A percentile compares a stretch with the other conserved stretches of the same genome.
Conservation (phyloP, 768 basidiomycete genomes). For the Tricholoma flavovirens region DNA sequence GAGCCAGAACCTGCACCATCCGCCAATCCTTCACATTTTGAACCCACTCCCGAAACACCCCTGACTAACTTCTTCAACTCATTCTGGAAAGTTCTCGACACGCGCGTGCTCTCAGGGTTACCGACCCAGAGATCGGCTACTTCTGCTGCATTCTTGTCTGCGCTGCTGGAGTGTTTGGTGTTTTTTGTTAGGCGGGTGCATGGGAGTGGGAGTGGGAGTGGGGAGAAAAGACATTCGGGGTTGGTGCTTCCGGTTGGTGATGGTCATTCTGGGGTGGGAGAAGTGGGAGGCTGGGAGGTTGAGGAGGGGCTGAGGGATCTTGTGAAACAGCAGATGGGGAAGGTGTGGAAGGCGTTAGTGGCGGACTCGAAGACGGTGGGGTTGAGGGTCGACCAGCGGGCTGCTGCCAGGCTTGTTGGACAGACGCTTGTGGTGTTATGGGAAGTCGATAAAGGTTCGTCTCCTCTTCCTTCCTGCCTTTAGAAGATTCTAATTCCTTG, state of each 20-base stretch:
- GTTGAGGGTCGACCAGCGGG: slow-evolving; percentile 41
- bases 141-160: slow-evolving; percentile 61
- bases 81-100: slow-evolving; percentile 80
- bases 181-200: slow-evolving; percentile 47
- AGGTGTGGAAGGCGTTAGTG: slow-evolving; percentile 44
- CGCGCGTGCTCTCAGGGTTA: slow-evolving; percentile 55
- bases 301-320: slow-evolving; percentile 20
- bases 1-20: too few species aligned
- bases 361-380: slow-evolving; percentile 19
- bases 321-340: slow-evolving; percentile 38
- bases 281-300: not conserved
- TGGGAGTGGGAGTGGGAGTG: not conserved
- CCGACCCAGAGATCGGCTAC: slow-evolving; percentile 36
- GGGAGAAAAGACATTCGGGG: too few species aligned
- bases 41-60: slow-evolving; percentile 13
- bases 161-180: slow-evolving; percentile 64
- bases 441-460: slow-evolving; percentile 22
- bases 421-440: slow-evolving; percentile 34
- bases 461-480: not conserved
- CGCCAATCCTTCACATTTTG: too few species aligned
- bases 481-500: not conserved
- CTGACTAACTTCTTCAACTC: slow-evolving; percentile 58
- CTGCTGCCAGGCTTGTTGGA: slow-evolving; percentile 38
- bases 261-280: too few species aligned
- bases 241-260: too few species aligned